Evolutionary conservation across 176 grass and related monocot species (phyloP).

Genomic region (Musa troglodytarum): DNA sequence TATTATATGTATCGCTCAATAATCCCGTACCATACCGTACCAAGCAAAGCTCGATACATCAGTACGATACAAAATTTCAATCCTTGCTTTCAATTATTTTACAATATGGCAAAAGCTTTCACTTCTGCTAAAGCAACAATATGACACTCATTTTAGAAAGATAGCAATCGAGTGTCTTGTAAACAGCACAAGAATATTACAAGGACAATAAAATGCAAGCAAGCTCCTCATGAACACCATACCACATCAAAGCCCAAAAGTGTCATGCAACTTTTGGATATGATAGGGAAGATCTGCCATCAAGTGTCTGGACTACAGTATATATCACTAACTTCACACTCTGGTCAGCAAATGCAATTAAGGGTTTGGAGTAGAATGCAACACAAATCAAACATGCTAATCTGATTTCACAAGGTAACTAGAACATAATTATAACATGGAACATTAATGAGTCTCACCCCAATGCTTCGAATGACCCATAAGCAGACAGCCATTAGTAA

Average conservation of each 20-base stretch:
- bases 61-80: too few species aligned
- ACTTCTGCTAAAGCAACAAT: too few species aligned
- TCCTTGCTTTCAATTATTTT: too few species aligned
- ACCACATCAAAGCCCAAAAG: background rate
- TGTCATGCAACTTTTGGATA: background rate
- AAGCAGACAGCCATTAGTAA: constrained; percentile 91
- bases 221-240: background rate
- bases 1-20: too few species aligned
- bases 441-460: constrained; percentile 39
- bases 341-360: background rate
- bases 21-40: too few species aligned
- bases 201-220: background rate
- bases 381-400: background rate
- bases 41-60: too few species aligned
- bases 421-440: background rate
- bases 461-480: constrained; percentile 95
- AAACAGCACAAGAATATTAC: background rate
- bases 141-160: background rate
- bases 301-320: background rate
- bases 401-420: background rate
- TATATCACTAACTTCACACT: background rate
- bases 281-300: background rate
- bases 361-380: background rate
- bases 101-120: background rate
- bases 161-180: background rate